These are phyloP conservation scores for Pseudocercospora fuligena DNA, from an alignment of 2,329 filamentous ascomycete species.

Conservation along the genomic window DNA sequence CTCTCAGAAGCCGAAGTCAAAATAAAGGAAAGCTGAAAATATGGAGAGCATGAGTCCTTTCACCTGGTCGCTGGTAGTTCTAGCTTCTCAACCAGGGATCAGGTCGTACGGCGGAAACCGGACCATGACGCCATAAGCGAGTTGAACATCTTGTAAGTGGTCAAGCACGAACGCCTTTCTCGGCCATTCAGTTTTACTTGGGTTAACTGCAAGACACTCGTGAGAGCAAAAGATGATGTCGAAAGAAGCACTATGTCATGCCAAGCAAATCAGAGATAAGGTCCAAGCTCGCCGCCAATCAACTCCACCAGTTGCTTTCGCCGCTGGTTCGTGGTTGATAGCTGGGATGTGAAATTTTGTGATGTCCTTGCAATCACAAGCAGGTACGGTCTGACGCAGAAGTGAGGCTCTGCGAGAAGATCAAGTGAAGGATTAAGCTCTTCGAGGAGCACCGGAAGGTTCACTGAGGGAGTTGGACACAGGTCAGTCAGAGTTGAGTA, in stretches of 20 bases:
- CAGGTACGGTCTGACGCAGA: not conserved
- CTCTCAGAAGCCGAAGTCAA: not conserved
- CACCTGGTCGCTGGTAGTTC: constrained; percentile 2
- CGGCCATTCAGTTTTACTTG: not conserved
- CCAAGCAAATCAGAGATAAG: constrained; percentile 16
- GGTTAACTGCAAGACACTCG: not conserved
- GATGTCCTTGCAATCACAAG: not conserved
- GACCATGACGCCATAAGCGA: constrained; percentile 8
- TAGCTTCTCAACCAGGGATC: constrained; percentile 1
- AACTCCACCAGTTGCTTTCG: not conserved
- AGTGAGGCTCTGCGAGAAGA: not conserved
- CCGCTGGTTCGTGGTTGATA: constrained; percentile 10
- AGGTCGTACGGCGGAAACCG: not conserved
- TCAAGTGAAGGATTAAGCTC: not conserved
- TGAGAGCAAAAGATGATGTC: constrained; percentile 13
- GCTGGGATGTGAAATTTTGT: constrained; percentile 1
- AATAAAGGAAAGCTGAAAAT: not conserved
- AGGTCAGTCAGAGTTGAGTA: not conserved
- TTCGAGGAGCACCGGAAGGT: not conserved
- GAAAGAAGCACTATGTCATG: constrained; percentile 16
- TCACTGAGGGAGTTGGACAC: not conserved
- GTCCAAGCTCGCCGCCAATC: constrained; percentile 10
- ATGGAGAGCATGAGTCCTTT: not conserved
- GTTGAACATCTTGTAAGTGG: constrained; percentile 2
- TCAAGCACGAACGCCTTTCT: constrained; percentile 8